Evolutionary conservation across 768 basidiomycete species (phyloP), one percentile per base, ranked within the genome.

Genomic region (Leccinum boreale): DNA sequence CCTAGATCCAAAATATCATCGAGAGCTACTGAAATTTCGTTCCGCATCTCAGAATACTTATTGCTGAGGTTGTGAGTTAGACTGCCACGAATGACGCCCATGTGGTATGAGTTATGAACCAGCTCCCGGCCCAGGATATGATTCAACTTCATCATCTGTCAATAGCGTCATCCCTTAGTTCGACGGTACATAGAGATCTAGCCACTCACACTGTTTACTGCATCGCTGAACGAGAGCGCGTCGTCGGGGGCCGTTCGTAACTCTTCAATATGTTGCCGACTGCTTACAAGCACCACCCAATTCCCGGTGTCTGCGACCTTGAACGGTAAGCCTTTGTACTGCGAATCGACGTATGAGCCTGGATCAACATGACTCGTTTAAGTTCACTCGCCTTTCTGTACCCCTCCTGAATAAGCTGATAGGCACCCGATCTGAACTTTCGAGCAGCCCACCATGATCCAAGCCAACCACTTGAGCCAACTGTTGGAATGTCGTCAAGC

Each of bases 11-110:
- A 69, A 29, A 68, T 62, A 7, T 77, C 77, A 9, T 67, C 63
- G 56, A 82, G 78, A 3, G 83, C 73, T 0, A 65, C 52, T 0
- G 58, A 48, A 33, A 83, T 69, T 61, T 85, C 61, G 26, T 62
- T 53, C 50, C 56, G 46, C 50, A 62, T 60, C 21, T 60, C 61
- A 11, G 44, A 4, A 54, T 81, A 78, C 26, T 28, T 8, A 26
- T 17, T 26, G 14, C 24, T 8, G 46, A 78, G 69, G 50, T 75
- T 77, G 7, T 79, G 73, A 17, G 76, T 75, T 8, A 78, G 64
- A 42, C 67, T 62, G 23, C 53, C 48, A 14, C 69, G 70, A 21
- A 75, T 53, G 26, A 76, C 55, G 5, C 55, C 47, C 10, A 65
- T 48, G 50, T 78, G 77, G 51, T 75, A 77, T 15, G 29, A 33